Base-by-base conservation (phyloP, 1,284 basidiomycete genomes). In the Microbotryomycetes sp. region DNA sequence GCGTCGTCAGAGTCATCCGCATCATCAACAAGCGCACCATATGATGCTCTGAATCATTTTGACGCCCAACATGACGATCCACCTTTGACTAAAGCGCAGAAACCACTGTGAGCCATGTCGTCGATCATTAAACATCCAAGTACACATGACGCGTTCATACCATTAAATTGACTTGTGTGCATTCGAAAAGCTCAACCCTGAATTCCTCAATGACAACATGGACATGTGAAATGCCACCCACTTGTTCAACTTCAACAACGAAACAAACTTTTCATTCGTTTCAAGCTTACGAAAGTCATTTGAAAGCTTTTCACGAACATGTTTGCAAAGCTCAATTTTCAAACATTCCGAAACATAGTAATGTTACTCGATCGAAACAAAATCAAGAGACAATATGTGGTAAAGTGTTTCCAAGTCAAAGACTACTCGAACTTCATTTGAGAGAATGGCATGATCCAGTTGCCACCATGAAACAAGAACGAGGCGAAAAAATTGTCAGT, bases 401-500 rank as follows among this genome's bases (percentile, higher is more conserved):
- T 16, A 84, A 84, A 73, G 86, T 92, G n/a, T 94, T 93, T 72
- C 91, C 91, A 1, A 87, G 90, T 70, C 84, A 83, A 51, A 79
- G 85, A 60, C 74, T 92, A 23, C 75, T 93, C 30, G 83, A 87
- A 64, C 74, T 93, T 86, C 91, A 94, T 77, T 82, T 88, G 67
- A 86, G 84, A 19, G 91, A 94, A 77, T 88, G 86, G 65, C 91
- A 94, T 68, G 88, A 93, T 74, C 85, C 89, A 3, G 77, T 92
- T 22, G 84, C 86, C 25, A 82, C 82, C 9, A 77, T 89, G 52
- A 79, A 83, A 30, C 84, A 84, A 72, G 87, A 89, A 30, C 80
- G 86, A 54, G 90, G 90, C n/a, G 87, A 92, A 73, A 90, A 87
- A 76, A 92, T 88, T 55, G 91, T 91, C 71, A 60, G 88, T 82